Base-by-base conservation (phyloP, 306 rosid genomes). In the Astragalus glycyphyllos region DNA sequence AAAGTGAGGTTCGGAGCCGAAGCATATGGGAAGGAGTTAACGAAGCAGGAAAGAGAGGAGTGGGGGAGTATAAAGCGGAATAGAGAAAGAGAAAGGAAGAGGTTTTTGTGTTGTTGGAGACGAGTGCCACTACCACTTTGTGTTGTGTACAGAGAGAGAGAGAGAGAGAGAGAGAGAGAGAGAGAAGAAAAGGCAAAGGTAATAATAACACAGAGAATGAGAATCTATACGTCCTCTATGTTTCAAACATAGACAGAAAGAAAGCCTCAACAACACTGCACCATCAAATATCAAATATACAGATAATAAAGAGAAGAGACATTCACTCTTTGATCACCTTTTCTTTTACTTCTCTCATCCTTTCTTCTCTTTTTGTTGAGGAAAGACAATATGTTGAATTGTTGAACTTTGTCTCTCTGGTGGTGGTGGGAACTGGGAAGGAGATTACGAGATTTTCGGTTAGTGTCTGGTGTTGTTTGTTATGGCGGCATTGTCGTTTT, bases 401-500 rank as follows among this genome's bases (percentile, higher is more conserved):
- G 26, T 11, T 74, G 44, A 64, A 11, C 50, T 73, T 68, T 20
- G 23, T 11, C 64, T 32, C 37, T 77, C 63, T 69, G 67, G 57
- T 44, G 53, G 29, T 23, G 29, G 29, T 23, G 29, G 29, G n/a
- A n/a, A n/a, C n/a, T 23, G 29, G 29, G 29, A 23, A 2, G 23
- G 56, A 58, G 38, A 23, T 58, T 56, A 26, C 65, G 44, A 35
- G 34, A 14, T 42, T 47, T 55, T 54, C 15, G 55, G 32, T 48
- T 10, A 5, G 71, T 44, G 9, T 41, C 23, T 58, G 34, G 31
- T n/a, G 69, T 60, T 53, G 15, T 29, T 16, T 49, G 37, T 58
- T 56, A 50, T 83, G 81, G 84, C 86, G 38, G 26, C 91, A 69
- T 60, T 86, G 34, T 88, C 90, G 48, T 87, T 89, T 73, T 91